These are phyloP conservation scores for Lecanicillium sp. DNA, from an alignment of 2,329 filamentous ascomycete genomes.

Conservation along the genomic window DNA sequence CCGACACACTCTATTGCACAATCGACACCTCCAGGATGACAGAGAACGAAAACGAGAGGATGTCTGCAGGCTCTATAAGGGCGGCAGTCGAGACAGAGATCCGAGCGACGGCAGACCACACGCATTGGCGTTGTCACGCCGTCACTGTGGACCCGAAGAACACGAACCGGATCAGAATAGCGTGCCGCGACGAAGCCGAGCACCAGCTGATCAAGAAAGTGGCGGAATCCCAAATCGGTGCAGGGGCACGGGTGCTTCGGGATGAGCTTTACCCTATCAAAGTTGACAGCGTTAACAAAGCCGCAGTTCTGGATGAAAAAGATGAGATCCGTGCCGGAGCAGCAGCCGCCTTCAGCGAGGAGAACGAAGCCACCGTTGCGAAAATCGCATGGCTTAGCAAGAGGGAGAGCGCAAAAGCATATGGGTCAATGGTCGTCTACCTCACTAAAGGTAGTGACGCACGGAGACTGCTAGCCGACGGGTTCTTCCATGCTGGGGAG, in stretches of 20 bases:
- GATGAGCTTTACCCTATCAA: constrained; percentile 18
- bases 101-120: too few species aligned
- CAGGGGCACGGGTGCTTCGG: constrained; percentile 12
- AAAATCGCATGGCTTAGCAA: constrained; percentile 19
- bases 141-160: too few species aligned
- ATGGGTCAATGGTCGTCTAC: constrained; percentile 18
- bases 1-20: too few species aligned
- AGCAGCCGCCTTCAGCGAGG: constrained; percentile 12
- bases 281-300: constrained; percentile 15
- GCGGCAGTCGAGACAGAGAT: too few species aligned
- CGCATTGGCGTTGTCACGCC: too few species aligned
- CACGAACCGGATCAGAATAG: constrained; percentile 9
- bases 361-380: constrained; percentile 16
- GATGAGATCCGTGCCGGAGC: constrained; percentile 10
- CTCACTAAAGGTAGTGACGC: constrained; percentile 7
- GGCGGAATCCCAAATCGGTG: constrained; percentile 9
- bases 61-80: too few species aligned
- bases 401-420: constrained; percentile 13
- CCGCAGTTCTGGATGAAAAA: constrained; percentile 14
- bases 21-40: too few species aligned
- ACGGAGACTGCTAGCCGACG: constrained; percentile 12
- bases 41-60: too few species aligned
- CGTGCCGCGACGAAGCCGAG: constrained; percentile 15
- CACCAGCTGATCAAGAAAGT: constrained; percentile 12
- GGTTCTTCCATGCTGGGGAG: constrained; percentile 15